Evolutionary conservation across 805 yeast genomes (phyloP).

Genomic region (Metschnikowia shivogae): DNA sequence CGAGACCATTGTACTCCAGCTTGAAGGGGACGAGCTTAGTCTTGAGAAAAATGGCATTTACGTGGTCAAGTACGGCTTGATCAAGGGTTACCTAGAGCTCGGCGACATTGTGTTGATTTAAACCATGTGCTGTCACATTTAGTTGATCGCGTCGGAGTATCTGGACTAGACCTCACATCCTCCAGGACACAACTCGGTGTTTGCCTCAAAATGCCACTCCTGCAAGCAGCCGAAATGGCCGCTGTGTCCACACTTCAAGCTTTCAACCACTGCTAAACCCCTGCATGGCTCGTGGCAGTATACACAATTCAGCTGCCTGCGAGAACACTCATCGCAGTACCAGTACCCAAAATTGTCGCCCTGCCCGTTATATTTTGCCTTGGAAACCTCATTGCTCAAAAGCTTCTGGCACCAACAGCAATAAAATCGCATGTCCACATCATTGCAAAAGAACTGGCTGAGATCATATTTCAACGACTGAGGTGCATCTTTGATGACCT

Average conservation of each 20-base stretch:
- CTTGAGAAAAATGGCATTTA: constrained; percentile 60
- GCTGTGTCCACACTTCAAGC: constrained; percentile 76
- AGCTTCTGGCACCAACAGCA: constrained; percentile 59
- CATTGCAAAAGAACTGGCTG: constrained; percentile 31
- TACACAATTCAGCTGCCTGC: constrained; percentile 62
- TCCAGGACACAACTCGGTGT: constrained; percentile 72
- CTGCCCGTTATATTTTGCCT: constrained; percentile 27
- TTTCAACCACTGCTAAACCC: constrained; percentile 58
- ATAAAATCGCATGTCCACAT: constrained; percentile 42
- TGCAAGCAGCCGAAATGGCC: constrained; percentile 80
- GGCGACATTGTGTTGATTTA: constrained; percentile 39
- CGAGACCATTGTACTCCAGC: constrained; percentile 23
- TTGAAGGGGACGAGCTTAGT: constrained; percentile 28
- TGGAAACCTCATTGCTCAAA: constrained; percentile 56
- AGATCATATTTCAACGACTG: constrained; percentile 24
- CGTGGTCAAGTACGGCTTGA: constrained; percentile 59
- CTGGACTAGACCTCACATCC: constrained; percentile 43
- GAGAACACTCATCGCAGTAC: constrained; percentile 76
- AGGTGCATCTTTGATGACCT: constrained; percentile 45
- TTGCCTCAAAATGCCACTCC: constrained; percentile 68
- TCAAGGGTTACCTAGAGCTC: constrained; percentile 29
- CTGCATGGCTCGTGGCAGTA: constrained; percentile 74
- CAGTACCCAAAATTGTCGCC: constrained; percentile 59
- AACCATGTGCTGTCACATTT: neutral
- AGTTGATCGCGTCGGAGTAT: too few relatives aligned